Conservation (phyloP, 2,329 filamentous ascomycete species). For the Sclerotinia glacialis region DNA sequence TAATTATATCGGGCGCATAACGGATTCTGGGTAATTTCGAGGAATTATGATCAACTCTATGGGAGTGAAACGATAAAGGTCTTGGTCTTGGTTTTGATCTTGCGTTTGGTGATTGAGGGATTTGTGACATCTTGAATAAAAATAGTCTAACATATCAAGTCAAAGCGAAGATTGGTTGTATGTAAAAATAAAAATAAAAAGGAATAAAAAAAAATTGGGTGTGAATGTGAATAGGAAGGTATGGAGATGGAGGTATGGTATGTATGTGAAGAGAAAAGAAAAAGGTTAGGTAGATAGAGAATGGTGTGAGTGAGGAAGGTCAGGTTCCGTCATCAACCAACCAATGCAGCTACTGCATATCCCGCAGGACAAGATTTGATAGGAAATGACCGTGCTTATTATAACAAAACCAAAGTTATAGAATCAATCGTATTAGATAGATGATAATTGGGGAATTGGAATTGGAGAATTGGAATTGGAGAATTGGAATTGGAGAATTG, state of each 20-base stretch:
- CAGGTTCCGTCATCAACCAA: neutral
- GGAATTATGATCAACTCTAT: constrained; percentile 23
- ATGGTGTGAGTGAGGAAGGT: neutral
- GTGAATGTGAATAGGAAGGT: neutral
- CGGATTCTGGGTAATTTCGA: constrained; percentile 25
- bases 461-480: constrained; percentile 9
- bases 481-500: constrained; percentile 7
- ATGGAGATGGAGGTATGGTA: neutral
- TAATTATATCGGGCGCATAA: constrained; percentile 20
- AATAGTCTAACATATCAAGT: constrained; percentile 20
- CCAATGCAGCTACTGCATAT: neutral
- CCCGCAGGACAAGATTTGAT: neutral
- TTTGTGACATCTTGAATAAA: constrained; percentile 23
- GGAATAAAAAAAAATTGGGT: neutral
- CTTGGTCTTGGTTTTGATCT: constrained; percentile 10
- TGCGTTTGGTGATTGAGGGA: constrained; percentile 14
- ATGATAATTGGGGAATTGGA: constrained; percentile 6
- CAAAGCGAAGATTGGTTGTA: neutral
- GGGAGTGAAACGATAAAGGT: constrained; percentile 23
- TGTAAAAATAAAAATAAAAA: neutral
- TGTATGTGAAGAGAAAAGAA: neutral
- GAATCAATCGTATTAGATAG: neutral
- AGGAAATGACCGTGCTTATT: neutral
- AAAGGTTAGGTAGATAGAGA: neutral
- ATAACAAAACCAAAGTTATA: neutral